Percentiles rank a stretch among this genome's conserved stretches.
phyloP scores from a whole-genome alignment of 352 stramenopile species.

The Phytophthora tubulina region DNA sequence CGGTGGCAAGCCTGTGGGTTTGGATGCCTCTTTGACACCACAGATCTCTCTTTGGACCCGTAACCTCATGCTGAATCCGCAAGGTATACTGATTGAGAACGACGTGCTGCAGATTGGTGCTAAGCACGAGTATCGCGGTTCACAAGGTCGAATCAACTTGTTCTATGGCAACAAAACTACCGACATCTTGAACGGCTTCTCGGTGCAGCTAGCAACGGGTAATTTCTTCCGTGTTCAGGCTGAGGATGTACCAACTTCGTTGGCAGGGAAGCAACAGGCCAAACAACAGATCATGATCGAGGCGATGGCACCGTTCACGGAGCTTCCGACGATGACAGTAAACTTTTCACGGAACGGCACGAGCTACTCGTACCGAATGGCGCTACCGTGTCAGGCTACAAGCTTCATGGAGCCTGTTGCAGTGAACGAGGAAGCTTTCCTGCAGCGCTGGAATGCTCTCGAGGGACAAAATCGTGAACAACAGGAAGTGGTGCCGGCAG shows the following conservation, averaged over 20 bases:
- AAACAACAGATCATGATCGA: constrained; percentile 95
- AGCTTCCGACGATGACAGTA: constrained; percentile 89
- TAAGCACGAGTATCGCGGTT: constrained; percentile 96
- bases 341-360: constrained; percentile 79
- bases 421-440: constrained; percentile 91
- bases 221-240: constrained; percentile 66
- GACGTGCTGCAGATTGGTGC: constrained; percentile 95
- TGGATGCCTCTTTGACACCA: constrained; percentile 56
- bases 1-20: constrained; percentile 33
- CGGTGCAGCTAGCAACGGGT: constrained; percentile 67
- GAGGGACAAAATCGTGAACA: constrained; percentile 93
- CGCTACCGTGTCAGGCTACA: constrained; percentile 90
- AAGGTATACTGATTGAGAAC: constrained; percentile 94
- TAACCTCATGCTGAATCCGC: constrained; percentile 91
- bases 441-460: constrained; percentile 93
- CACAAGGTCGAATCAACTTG: constrained; percentile 93
- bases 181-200: constrained; percentile 86
- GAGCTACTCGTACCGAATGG: constrained; percentile 76
- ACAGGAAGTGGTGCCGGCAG: constrained; percentile 91
- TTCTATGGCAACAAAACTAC: constrained; percentile 96
- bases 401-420: constrained; percentile 95
- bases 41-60: constrained; percentile 79
- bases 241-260: constrained; percentile 74
- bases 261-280: constrained; percentile 91
- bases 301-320: constrained; percentile 92